phyloP scores from a whole-genome alignment of 495 filamentous ascomycete species.

The Lichenothelia convexa region DNA sequence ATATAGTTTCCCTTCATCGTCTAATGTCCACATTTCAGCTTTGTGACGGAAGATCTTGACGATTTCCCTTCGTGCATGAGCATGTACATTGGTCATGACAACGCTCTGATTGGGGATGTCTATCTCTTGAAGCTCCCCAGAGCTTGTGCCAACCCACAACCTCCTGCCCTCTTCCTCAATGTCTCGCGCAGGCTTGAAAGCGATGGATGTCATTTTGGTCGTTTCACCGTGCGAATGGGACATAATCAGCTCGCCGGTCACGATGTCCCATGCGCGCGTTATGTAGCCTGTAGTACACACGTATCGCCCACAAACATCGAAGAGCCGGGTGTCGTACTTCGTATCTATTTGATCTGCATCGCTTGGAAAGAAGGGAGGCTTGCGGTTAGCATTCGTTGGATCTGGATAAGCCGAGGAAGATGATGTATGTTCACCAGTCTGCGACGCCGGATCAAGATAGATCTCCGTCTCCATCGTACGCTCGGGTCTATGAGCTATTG shows the following conservation, averaged over 20 bases:
- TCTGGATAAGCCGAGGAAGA: constrained; percentile 59
- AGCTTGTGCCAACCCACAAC: constrained; percentile 80
- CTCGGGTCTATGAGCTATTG: no score
- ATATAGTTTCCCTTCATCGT: constrained; percentile 73
- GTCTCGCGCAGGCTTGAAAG: constrained; percentile 62
- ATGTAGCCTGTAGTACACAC: constrained; percentile 71
- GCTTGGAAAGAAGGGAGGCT: constrained; percentile 54
- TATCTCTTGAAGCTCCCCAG: constrained; percentile 74
- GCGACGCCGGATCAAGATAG: no score
- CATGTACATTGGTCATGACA: constrained; percentile 40
- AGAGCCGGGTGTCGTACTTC: constrained; percentile 62
- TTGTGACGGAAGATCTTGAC: constrained; percentile 72
- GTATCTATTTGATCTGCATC: constrained; percentile 61
- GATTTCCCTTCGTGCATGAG: constrained; percentile 67
- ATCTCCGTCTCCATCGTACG: no score
- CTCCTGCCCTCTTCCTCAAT: constrained; percentile 62
- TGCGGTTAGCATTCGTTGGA: constrained; percentile 63
- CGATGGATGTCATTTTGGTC: constrained; percentile 56
- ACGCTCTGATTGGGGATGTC: constrained; percentile 56
- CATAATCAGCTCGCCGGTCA: constrained; percentile 63
- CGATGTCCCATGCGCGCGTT: constrained; percentile 72
- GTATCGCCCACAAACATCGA: constrained; percentile 75
- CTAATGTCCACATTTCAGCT: constrained; percentile 85
- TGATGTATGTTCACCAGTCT: no score
- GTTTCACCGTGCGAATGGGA: constrained; percentile 64